These are phyloP conservation scores for Trichomonascaceae sp. DNA, from an alignment of 1,139 yeast genomes.

Conservation along the genomic window DNA sequence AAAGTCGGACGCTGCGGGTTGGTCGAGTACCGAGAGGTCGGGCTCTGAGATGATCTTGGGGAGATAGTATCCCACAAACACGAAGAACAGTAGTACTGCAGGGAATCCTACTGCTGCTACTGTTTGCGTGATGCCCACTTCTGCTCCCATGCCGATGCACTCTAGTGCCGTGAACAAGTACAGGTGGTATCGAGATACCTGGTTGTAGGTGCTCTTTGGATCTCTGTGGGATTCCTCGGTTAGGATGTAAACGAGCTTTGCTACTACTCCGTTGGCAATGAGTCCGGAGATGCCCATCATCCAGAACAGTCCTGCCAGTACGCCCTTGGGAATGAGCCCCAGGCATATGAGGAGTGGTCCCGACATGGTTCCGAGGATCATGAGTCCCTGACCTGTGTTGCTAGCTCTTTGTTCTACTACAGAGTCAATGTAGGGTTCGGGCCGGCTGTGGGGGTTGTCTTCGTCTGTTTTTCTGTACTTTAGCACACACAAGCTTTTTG, in stretches of 20 bases:
- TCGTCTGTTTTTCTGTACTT: constrained; percentile 25
- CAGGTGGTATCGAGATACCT: constrained; percentile 27
- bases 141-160: constrained; percentile 58
- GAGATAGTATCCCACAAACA: constrained; percentile 48
- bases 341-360: constrained; percentile 72
- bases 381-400: constrained; percentile 69
- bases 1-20: constrained; percentile 54
- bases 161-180: constrained; percentile 45
- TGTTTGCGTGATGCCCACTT: constrained; percentile 76
- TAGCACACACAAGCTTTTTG: constrained; percentile 58
- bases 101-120: constrained; percentile 95
- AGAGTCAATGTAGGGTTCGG: constrained; percentile 18
- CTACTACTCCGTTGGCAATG: constrained; percentile 50
- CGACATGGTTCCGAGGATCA: constrained; percentile 80
- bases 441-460: constrained; percentile 4
- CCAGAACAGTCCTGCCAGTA: constrained; percentile 81
- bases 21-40: constrained; percentile 53
- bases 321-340: constrained; percentile 88
- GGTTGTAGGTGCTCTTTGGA: constrained; percentile 25
- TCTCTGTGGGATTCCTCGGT: constrained; percentile 37
- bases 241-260: constrained; percentile 48
- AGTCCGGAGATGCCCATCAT: constrained; percentile 84
- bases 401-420: constrained; percentile 87
- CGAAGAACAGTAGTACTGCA: constrained; percentile 57
- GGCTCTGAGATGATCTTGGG: constrained; percentile 49